Evolutionary conservation across 768 basidiomycete genomes (phyloP), one percentile per base, ranked within the genome.

Genomic region (Trichaptum fuscoviolaceum): DNA sequence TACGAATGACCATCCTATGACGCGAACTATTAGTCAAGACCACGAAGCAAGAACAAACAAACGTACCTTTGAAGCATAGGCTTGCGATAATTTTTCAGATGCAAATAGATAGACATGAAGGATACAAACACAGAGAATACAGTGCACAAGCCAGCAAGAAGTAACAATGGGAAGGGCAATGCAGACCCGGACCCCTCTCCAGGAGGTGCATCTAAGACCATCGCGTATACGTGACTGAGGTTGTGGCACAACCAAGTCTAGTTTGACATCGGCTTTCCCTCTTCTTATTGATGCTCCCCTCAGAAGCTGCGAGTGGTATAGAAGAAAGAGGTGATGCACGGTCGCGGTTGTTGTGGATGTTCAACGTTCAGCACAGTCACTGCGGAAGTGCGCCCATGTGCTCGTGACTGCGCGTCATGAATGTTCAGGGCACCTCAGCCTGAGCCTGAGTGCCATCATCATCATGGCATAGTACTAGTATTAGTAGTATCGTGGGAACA

Each of bases 21-120:
- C 58, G n/a, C 20, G 52, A 58, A 12, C 57, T 59, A 65, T 35
- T 57, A 35, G 36, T n/a, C 65, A 36, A 35, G n/a, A 23, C 7
- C 20, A 17, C 8, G 34, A 23, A 67, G 8, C 18, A 2, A 35
- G 15, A 57, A 25, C 57, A 65, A 30, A 62, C 63, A 35, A 64
- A 71, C 78, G 68, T 64, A 93, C 92, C 93, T 81, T 79, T 94
- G 94, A 26, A 94, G 75, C 9, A 84, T 74, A 7, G 93, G 92
- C 75, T 93, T 91, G 66, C 93, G 81, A 73, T 96, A 96, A 75
- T 92, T 95, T 75, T 91, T 88, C 66, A 96, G 80, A 66, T 96
- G 95, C 2, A 92, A 80, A 71, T 83, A 85, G 69, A 96, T 93
- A 2, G 91, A 92, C 73, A 84, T 81, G 24, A 84, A 82, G 10